Base-by-base conservation (phyloP, 2,329 filamentous ascomycete genomes). In the Epichloe glyceriae region DNA sequence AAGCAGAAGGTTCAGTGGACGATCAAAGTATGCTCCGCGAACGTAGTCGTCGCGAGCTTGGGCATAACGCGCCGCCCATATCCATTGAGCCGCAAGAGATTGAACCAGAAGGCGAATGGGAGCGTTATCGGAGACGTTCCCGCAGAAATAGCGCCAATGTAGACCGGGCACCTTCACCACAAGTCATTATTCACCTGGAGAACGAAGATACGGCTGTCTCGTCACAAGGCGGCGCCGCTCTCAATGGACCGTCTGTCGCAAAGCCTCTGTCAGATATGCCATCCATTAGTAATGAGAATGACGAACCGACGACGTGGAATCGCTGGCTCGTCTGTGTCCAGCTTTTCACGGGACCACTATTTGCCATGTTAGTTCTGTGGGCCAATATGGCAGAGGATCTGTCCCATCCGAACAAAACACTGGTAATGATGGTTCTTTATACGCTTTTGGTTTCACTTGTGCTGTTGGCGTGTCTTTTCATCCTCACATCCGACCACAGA, bases 301-400 rank as follows among this genome's bases (percentile, higher is more conserved):
- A 70, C 10, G 70, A 73, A 45, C 63, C 68, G 2, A 74, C 76
- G 50, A 75, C 82, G 33, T 97, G 93, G 90, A 95, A 90, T 60
- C 80, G 89, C 49, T 98, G 93, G 91, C 79, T 98, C 3, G 78
- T 95, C 12, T 79, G 83, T 12, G 67, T 93, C 10, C 94, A 98
- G 61, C 75, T 93, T 46, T 89, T 96, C 62, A 87, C 85, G 0
- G 88, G 90, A 0, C 93, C 93, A 0, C 67, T 93, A 20, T 95
- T 97, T 66, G 80, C 90, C 43, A 78, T 86, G 1, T 64, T 88
- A 17, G 80, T 95, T 33, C 65, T 88, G 19, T 95, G 83, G 82
- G 82, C 79, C 22, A 86, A 86, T 58, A 73, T 76, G 50, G 63
- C 67, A 39, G 73, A 84, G 33, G 82, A 85, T 45, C 65, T 76